Evolutionary conservation across 495 filamentous ascomycete genomes (phyloP), one percentile per base, ranked within the genome.

Genomic region (Penicillium silybi): DNA sequence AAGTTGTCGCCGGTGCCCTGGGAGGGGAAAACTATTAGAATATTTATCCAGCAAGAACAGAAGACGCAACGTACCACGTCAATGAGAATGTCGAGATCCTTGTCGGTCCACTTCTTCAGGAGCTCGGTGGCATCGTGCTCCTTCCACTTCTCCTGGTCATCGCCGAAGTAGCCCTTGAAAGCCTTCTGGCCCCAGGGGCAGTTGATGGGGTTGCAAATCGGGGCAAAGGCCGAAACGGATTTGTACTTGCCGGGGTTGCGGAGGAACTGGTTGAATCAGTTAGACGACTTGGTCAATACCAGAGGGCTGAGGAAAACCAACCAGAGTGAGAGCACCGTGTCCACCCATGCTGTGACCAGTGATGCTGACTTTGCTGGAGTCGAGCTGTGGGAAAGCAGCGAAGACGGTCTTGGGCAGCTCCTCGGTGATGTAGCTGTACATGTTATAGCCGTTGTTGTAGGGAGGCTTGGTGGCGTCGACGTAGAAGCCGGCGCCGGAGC

Each of bases 121-220:
- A 97, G 70, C 73, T 96, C 92, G 2, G 90, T 92, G n/a, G 93
- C 89, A 67, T 98, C 93, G 59, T 96, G 85, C 69, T 83, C 80
- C 69, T 83, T 84, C 92, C 93, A 96, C 66, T 78, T 85, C 48
- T 80, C 75, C 18, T 86, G 66, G 35, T 82, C 80, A 16, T 85
- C 83, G 17, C 90, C 89, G 20, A 98, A 81, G 70, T 97, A 98
- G 2, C 95, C 93, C 8, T 62, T 70, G 60, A 97, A 97, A 0
- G 95, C 95, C 80, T 98, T 97, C 72, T 95, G 75, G 27, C 95
- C 95, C 95, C 93, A 98, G 13, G 88, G 86, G 59, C 89, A 95
- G 39, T 85, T 81, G 37, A 72, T 77, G 6, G 93, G 93, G 73
- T 97, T 98, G 11, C 84, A 70, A 63, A 98, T 96, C 8, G 93